Evolutionary conservation across 1,284 basidiomycete species (phyloP).

Genomic region (Pseudozyma hubeiensis): DNA sequence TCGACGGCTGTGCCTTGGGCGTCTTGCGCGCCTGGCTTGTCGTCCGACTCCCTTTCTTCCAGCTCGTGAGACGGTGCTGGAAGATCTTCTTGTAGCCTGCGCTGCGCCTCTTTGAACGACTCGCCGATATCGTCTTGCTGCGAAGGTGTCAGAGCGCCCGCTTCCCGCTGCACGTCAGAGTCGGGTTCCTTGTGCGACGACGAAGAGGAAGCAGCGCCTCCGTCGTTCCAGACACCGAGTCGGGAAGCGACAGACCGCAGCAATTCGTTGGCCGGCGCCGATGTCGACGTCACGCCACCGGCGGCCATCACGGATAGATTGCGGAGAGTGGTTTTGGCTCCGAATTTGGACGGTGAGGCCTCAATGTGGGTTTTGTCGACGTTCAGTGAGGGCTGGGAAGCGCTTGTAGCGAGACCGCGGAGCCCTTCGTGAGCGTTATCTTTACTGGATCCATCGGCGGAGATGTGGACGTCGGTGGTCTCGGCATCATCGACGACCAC

Average conservation of each 20-base stretch:
- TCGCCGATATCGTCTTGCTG: slow-evolving; percentile 40
- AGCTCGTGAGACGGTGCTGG: slow-evolving; percentile 7
- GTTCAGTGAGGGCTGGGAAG: slow-evolving; percentile 35
- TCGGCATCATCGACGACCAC: slow-evolving; percentile 42
- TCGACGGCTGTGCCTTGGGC: slow-evolving; percentile 22
- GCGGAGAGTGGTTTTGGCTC: slow-evolving; percentile 28
- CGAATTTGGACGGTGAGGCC: slow-evolving; percentile 20
- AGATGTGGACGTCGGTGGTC: slow-evolving; percentile 32
- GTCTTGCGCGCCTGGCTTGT: slow-evolving; percentile 10
- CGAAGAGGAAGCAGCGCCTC: slow-evolving; percentile 6
- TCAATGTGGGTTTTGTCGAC: slow-evolving; percentile 41
- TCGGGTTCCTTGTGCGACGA: slow-evolving; percentile 2
- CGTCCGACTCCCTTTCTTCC: not conserved
- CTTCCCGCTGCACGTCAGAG: not conserved
- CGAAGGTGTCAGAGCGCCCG: slow-evolving; percentile 22
- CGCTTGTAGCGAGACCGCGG: slow-evolving; percentile 13
- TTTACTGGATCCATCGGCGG: slow-evolving; percentile 1
- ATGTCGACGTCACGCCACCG: slow-evolving; percentile 19
- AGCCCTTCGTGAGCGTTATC: slow-evolving; percentile 2
- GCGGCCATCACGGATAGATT: slow-evolving; percentile 35
- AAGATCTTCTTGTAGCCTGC: slow-evolving; percentile 31
- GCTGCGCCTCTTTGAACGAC: slow-evolving; percentile 53
- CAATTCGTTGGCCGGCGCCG: slow-evolving; percentile 46
- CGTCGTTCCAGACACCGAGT: slow-evolving; percentile 37
- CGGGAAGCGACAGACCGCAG: slow-evolving; percentile 46